Conservation (phyloP, 2,329 filamentous ascomycete genomes). For the Phialophora macrospora region DNA sequence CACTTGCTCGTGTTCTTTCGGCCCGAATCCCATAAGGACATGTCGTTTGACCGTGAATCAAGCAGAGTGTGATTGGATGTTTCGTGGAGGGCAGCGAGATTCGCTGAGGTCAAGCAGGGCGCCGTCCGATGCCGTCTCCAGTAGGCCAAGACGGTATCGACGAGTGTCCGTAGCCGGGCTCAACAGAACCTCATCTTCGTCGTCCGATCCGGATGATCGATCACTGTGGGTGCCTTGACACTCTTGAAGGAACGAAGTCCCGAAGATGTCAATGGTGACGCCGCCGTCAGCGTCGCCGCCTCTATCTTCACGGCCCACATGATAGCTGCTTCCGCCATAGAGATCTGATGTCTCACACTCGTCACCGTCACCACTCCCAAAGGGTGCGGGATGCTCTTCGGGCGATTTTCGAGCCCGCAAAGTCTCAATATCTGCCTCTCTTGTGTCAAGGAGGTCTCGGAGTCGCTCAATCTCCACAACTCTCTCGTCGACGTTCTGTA, state of each 20-base stretch:
- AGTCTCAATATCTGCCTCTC: not conserved
- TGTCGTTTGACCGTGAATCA: not conserved
- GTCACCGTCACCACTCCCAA: not conserved
- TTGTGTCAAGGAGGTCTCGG: not conserved
- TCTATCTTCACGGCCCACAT: not conserved
- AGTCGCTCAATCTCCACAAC: not conserved
- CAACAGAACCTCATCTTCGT: not conserved
- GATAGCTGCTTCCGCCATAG: not conserved
- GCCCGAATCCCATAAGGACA: not conserved
- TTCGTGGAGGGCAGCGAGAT: not conserved
- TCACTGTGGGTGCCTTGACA: not conserved
- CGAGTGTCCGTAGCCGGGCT: not conserved
- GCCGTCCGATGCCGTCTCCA: slow-evolving; percentile 3
- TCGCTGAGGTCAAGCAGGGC: not conserved
- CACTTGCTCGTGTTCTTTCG: not conserved
- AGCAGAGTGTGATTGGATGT: not conserved
- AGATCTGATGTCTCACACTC: not conserved
- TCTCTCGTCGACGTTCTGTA: not conserved
- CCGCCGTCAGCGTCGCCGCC: too few relatives aligned
- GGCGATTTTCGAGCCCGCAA: not conserved
- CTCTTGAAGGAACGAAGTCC: not conserved
- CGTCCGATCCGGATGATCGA: not conserved
- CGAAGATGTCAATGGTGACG: not conserved
- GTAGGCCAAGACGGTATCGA: not conserved
- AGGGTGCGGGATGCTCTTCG: not conserved